Evolutionary conservation across 1,139 yeast genomes (phyloP), one percentile per base, ranked within the genome.

Genomic region (Geotrichum aggregatum): DNA sequence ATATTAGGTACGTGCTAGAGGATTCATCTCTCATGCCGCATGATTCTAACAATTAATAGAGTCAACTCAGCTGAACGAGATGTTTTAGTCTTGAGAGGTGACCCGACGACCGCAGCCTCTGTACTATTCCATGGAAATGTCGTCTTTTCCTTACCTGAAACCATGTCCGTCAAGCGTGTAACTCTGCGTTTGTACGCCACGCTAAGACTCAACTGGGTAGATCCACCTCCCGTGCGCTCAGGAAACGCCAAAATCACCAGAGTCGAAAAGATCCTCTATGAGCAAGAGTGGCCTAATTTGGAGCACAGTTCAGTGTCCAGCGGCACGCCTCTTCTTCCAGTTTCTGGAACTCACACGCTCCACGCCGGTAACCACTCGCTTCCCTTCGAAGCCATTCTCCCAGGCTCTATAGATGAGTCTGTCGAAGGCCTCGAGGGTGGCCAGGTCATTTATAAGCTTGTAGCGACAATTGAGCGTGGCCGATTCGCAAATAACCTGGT

Each of bases 341-440:
- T 47, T 48, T 13, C 55, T 40, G 31, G 58, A 24, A 43, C 58
- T 3, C 58, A 57, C 31, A 55, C 61, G 3, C 67, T 85, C 50
- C 74, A 76, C 0, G 80, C 76, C 58, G 98, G 98, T 0, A 88
- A 87, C 66, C 89, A 92, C 66, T 95, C 87, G 65, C 79, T 92
- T 61, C 98, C 98, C 0, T 92, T 92, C 65, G 84, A 84, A 57
- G 78, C 92, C 1, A 77, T 89, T 28, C 66, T 92, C 16, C 96
- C 96, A 0, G 98, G 98, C 0, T 77, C 81, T 38, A 75, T 87
- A 53, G 84, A 88, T 0, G 98, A 92, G 68, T 83, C 95, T 31
- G 84, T 92, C 6, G 97, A 91, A 66, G 97, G 97, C 1, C 74
- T 89, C 47, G 91, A 91, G 1, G 88, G 92, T 22, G 95, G 89